phyloP scores from a whole-genome alignment of 2,329 filamentous ascomycete species.

The Fusarium transvaalense region DNA sequence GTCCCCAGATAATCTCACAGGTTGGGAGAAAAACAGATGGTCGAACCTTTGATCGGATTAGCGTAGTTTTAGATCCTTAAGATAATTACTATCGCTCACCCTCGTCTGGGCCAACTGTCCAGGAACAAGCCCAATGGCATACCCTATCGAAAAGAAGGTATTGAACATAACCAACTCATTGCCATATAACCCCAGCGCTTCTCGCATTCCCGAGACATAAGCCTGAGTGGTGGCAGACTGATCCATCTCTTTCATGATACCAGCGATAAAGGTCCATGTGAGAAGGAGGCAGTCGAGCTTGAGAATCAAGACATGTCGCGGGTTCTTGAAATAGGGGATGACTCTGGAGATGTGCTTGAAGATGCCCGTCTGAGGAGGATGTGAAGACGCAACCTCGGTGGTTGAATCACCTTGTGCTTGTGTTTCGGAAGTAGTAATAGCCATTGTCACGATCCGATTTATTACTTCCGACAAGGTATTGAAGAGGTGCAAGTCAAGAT shows the following conservation, averaged over 20 bases:
- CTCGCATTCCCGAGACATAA: constrained; percentile 55
- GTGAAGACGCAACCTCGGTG: not conserved
- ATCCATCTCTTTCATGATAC: constrained; percentile 55
- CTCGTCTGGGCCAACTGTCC: constrained; percentile 56
- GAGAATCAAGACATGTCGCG: constrained; percentile 52
- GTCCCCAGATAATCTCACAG: constrained; percentile 53
- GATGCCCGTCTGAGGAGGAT: constrained; percentile 31
- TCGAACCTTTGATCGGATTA: constrained; percentile 43
- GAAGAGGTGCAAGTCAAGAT: not conserved
- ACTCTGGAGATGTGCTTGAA: constrained; percentile 39
- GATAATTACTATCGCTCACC: not conserved
- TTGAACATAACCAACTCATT: constrained; percentile 67
- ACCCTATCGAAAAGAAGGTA: constrained; percentile 70
- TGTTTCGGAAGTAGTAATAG: constrained; percentile 1
- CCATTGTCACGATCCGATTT: constrained; percentile 12
- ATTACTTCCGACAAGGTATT: not conserved
- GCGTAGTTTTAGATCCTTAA: fast-evolving
- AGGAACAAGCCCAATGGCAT: constrained; percentile 63
- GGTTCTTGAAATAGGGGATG: constrained; percentile 48
- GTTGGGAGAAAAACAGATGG: constrained; percentile 57
- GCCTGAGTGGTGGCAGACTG: constrained; percentile 54
- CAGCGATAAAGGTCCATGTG: constrained; percentile 54
- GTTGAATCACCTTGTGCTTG: not conserved
- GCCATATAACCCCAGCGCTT: constrained; percentile 54
- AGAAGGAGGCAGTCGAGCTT: constrained; percentile 54